A percentile compares a stretch with the other conserved stretches of the same genome.
phyloP scores from a whole-genome alignment of 306 rosid genomes.

The Elaeagnus macrophylla region DNA sequence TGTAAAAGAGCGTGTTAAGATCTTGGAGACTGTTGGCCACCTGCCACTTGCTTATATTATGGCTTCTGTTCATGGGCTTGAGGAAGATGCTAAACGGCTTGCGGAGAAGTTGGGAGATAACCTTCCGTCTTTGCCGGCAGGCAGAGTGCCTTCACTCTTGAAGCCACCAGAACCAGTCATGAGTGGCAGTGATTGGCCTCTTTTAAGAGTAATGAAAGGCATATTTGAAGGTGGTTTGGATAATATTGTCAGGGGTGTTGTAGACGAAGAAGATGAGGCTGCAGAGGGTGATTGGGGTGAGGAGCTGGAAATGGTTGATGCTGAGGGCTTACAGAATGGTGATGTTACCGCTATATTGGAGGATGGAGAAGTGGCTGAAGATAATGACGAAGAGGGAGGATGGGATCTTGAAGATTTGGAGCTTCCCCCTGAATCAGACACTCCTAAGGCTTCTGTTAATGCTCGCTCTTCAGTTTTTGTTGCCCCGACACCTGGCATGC shows the following conservation, averaged over 20 bases:
- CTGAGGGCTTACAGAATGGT: slow-evolving; percentile 49
- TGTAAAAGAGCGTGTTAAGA: slow-evolving; percentile 57
- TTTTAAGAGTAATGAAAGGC: slow-evolving; percentile 65
- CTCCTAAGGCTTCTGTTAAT: slow-evolving; percentile 44
- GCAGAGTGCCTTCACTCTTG: slow-evolving; percentile 55
- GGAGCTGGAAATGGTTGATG: slow-evolving; percentile 60
- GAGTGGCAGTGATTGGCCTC: slow-evolving; percentile 78
- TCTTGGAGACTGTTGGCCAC: slow-evolving; percentile 75
- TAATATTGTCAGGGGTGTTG: slow-evolving; percentile 26
- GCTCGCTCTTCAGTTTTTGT: slow-evolving; percentile 51
- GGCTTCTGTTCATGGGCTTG: slow-evolving; percentile 63
- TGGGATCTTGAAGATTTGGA: slow-evolving; percentile 83
- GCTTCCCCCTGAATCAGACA: slow-evolving; percentile 64
- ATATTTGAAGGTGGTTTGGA: slow-evolving; percentile 71
- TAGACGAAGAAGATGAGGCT: slow-evolving; percentile 52
- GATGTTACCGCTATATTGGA: slow-evolving; percentile 44
- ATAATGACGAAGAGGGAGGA: slow-evolving; percentile 60
- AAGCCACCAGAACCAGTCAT: slow-evolving; percentile 59
- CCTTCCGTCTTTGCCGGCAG: slow-evolving; percentile 55
- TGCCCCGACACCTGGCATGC: slow-evolving; percentile 76
- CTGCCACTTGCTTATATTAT: slow-evolving; percentile 70
- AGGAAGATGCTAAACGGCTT: slow-evolving; percentile 59
- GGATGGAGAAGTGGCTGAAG: slow-evolving; percentile 51
- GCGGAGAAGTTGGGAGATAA: slow-evolving; percentile 68
- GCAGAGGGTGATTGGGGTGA: slow-evolving; percentile 68